A percentile compares a stretch with the other conserved stretches of the same genome.
These are phyloP conservation scores for Collybia sordida DNA, from an alignment of 768 basidiomycete species.

Conservation along the genomic window DNA sequence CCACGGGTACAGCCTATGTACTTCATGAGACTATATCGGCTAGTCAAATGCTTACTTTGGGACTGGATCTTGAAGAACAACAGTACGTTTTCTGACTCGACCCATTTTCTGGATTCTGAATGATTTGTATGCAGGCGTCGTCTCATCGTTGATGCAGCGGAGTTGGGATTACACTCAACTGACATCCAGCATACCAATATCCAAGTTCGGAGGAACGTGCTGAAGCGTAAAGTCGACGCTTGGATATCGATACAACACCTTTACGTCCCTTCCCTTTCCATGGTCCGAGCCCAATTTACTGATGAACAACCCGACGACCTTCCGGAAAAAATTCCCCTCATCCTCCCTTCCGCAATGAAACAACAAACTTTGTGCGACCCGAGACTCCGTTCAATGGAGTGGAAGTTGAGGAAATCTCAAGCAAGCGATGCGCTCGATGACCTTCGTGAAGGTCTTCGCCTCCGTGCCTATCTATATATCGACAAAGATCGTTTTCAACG, in stretches of 20 bases:
- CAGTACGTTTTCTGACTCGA: constrained; percentile 1
- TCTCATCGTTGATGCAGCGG: neutral
- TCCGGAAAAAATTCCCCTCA: neutral
- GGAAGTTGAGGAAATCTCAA: neutral
- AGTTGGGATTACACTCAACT: neutral
- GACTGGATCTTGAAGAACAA: constrained; percentile 8
- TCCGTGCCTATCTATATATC: too few species aligned
- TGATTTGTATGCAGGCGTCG: neutral
- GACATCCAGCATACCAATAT: constrained; percentile 1
- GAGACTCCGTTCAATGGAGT: neutral
- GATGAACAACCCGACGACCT: neutral
- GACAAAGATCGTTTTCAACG: too few species aligned
- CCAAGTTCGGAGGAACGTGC: neutral
- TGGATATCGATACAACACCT: constrained; percentile 2
- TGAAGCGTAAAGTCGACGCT: neutral
- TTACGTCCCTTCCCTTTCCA: neutral
- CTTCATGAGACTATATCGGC: constrained; percentile 4
- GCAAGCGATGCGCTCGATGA: too few species aligned
- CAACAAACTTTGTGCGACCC: neutral
- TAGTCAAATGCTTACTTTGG: constrained; percentile 3
- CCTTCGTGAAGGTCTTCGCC: too few species aligned
- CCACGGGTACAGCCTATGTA: neutral
- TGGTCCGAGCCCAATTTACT: neutral
- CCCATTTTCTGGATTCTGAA: neutral
- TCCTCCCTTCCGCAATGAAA: neutral